Conservation (phyloP, 2,329 filamentous ascomycete genomes). For the Aspergillus hortae region DNA sequence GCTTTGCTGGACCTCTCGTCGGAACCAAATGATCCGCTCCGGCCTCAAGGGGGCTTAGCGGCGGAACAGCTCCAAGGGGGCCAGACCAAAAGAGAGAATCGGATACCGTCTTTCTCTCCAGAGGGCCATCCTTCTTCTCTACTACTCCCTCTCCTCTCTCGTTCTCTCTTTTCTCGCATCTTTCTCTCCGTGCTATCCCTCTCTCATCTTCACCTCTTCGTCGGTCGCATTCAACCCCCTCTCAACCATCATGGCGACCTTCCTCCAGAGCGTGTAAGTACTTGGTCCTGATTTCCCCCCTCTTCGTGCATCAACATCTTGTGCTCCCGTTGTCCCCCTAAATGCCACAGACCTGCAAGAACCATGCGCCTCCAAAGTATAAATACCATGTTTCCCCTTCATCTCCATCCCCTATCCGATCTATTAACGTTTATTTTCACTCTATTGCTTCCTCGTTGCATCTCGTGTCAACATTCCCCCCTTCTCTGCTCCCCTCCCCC, state of each 20-base stretch:
- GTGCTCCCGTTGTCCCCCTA: slow-evolving; percentile 19
- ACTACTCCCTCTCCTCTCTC: slow-evolving; percentile 1
- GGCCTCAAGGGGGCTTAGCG: slow-evolving; percentile 20
- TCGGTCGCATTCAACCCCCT: neutral
- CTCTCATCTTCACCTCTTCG: slow-evolving; percentile 4
- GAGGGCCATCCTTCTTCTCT: neutral
- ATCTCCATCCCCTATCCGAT: neutral
- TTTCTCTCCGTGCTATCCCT: slow-evolving; percentile 3
- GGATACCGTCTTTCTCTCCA: slow-evolving; percentile 4
- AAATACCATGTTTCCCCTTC: slow-evolving; percentile 1
- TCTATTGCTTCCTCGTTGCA: slow-evolving; percentile 4
- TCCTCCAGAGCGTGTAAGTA: slow-evolving; percentile 51
- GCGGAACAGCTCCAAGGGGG: slow-evolving; percentile 13
- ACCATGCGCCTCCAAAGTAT: slow-evolving; percentile 4
- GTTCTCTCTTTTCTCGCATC: neutral
- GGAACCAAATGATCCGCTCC: slow-evolving; percentile 21
- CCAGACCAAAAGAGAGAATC: slow-evolving; percentile 17
- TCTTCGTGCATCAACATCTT: slow-evolving; percentile 16
- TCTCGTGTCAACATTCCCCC: slow-evolving; percentile 6
- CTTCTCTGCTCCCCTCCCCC: neutral
- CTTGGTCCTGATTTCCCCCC: slow-evolving; percentile 7
- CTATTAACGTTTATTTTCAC: neutral
- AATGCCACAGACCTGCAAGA: slow-evolving; percentile 13
- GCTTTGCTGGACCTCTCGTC: slow-evolving; percentile 11
- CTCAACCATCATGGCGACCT: slow-evolving; percentile 41